Evolutionary conservation across 176 grass and related monocot genomes (phyloP), one percentile per base, ranked within the genome.

Genomic region (barley (Hordeum vulgare)): DNA sequence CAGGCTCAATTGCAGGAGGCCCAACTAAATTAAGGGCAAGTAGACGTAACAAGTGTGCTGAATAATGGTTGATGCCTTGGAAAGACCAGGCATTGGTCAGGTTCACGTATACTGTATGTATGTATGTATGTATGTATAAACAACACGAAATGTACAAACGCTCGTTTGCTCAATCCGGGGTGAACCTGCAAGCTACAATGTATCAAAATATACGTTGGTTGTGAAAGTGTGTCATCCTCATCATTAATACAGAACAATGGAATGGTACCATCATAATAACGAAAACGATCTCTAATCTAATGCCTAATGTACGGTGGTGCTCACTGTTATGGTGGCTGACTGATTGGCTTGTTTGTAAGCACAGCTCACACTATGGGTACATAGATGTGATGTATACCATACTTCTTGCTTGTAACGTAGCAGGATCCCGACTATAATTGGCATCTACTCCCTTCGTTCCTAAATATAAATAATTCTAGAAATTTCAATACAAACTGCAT

Each of bases 1-100:
- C 84, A 94, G 94, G 70, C 24, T 90, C 5, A 94, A 97, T 56
- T 97, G 94, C 84, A 78, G 94, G 61, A 89, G 65, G 58, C 21
- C 35, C 7, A 97, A 94, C 61, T 90, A 78, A 80, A 33, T 13
- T 7, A 45, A 39, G 2, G 34, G 6, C n/a, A n/a, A n/a, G 2
- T 9, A 41, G 5, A 42, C 39, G 10, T 13, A 7, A 13, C 2
- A 70, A 70, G 21, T 41, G 26, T 66, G 35, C 21, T 28, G 1
- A 35, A 51, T 80, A 71, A 36, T 45, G 47, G 59, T 83, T 23
- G 36, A 53, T 17, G 66, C 77, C 75, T 76, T 86, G 66, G 74
- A 71, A 89, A 89, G n/a, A 67, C 73, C 66, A 41, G 69, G 68
- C 75, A 49, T 54, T 25, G 40, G 4, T 67, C 45, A 60, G 18